These are phyloP conservation scores for Salvia sclarea DNA, from an alignment of 305 asterid genomes.

Conservation along the genomic window DNA sequence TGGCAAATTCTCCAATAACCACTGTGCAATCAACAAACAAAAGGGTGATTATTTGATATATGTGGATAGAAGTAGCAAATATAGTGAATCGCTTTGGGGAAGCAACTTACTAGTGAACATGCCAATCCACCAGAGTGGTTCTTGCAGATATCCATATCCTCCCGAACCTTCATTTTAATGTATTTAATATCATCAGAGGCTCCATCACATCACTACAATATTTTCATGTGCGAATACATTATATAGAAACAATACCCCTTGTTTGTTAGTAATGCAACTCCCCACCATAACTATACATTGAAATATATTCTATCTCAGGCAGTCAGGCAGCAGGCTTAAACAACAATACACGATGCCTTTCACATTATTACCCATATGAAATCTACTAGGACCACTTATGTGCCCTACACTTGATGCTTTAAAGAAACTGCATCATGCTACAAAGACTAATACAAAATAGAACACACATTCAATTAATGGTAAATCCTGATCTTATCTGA, in stretches of 20 bases:
- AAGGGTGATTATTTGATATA: background rate
- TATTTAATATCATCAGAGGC: slow-evolving; percentile 16
- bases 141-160: slow-evolving; percentile 72
- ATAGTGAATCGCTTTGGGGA: slow-evolving; percentile 8
- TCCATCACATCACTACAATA: slow-evolving; percentile 3
- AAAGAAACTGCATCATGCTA: background rate
- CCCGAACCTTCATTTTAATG: slow-evolving; percentile 62
- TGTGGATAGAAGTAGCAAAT: slow-evolving; percentile 2
- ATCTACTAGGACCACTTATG: background rate
- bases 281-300: background rate
- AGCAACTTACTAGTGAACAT: slow-evolving; percentile 70
- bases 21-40: slow-evolving; percentile 46
- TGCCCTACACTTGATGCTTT: background rate
- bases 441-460: background rate
- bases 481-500: background rate
- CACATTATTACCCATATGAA: background rate
- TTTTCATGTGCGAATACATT: background rate
- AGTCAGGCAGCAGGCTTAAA: no score
- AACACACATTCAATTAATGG: background rate
- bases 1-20: slow-evolving; percentile 85
- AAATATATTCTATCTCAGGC: background rate
- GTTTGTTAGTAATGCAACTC: background rate
- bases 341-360: background rate
- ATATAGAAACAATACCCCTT: background rate
- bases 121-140: slow-evolving; percentile 98